Base-by-base conservation (phyloP, 495 filamentous ascomycete genomes). In the Aspergillus sparsus region DNA sequence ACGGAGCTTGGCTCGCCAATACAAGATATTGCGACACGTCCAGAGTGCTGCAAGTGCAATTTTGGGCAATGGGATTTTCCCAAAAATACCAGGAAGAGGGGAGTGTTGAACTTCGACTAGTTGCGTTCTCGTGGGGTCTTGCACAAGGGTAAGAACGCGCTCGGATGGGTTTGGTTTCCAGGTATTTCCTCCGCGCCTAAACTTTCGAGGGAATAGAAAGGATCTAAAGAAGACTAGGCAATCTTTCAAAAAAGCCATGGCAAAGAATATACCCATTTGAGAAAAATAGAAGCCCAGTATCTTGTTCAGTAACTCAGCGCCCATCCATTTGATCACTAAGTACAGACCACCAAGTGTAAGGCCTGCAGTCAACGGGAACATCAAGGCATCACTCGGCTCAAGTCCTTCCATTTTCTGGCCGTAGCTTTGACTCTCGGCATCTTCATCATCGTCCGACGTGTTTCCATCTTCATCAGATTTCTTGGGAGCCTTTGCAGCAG, bases 231-330 rank as follows among this genome's bases (percentile, higher is more conserved):
- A 77, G 54, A 82, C 77, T 44, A 95, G 70, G 5, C 67, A 66
- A 64, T 98, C 92, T 18, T 85, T 87, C 41, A 87, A 62, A 13
- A 96, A 78, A 34, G 83, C 83, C 12, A 84, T 79, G 21, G 94
- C 79, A 50, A 89, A 88, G 55, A 89, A 87, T 12, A 96, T 69
- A 0, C 91, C 90, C 73, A 94, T 85, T 45, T 82, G 68, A 2
- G 90, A 91, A 71, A 97, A 91, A 75, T 98, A 98, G 66, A 82
- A 87, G 37, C 88, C 87, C 11, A 98, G 75, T 16, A 95, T 83
- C 75, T 88, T 89, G 74, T 93, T 98, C 65, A 98, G 66, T 9
- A 94, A 74, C 9, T 84, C 78, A 0, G 93, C 89, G 63, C 94
- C 82, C 31, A 96, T 80, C 82, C 87, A 95, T 66, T 95, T 91